Conservation (phyloP, 139 green algal species). For the Tetratostichococcus sp. region DNA sequence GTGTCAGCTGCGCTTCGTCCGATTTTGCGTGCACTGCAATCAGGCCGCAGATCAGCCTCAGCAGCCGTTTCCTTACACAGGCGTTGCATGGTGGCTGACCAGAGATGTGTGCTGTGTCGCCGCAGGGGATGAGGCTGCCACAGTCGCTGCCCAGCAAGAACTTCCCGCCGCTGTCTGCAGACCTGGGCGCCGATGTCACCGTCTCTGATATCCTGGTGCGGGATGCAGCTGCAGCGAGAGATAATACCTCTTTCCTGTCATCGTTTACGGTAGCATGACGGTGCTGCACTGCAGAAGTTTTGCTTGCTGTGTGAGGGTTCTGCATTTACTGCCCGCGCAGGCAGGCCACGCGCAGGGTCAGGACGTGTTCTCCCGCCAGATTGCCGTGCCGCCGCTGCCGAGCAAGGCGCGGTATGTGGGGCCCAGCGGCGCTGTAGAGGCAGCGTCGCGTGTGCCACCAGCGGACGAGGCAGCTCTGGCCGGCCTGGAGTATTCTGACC, state of each 20-base stretch:
- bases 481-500: constrained; percentile 35
- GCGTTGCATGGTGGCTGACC: too few species aligned
- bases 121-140: constrained; percentile 36
- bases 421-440: neutral
- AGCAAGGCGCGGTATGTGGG: constrained; percentile 15
- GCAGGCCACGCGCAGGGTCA: neutral
- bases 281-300: too few species aligned
- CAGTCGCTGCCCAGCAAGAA: constrained; percentile 33
- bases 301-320: too few species aligned
- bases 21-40: too few species aligned
- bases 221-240: too few species aligned
- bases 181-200: constrained; percentile 4
- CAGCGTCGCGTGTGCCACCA: constrained; percentile 11
- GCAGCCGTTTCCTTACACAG: too few species aligned
- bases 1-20: too few species aligned
- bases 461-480: constrained; percentile 12
- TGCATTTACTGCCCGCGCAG: neutral
- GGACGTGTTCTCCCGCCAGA: constrained; percentile 23
- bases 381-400: constrained; percentile 21
- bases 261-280: too few species aligned
- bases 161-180: constrained; percentile 45
- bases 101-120: too few species aligned
- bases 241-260: too few species aligned
- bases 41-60: too few species aligned
- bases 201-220: constrained; percentile 14